Evolutionary conservation across 345 rosid genomes (phyloP).

Genomic region (Murraya koenigii): DNA sequence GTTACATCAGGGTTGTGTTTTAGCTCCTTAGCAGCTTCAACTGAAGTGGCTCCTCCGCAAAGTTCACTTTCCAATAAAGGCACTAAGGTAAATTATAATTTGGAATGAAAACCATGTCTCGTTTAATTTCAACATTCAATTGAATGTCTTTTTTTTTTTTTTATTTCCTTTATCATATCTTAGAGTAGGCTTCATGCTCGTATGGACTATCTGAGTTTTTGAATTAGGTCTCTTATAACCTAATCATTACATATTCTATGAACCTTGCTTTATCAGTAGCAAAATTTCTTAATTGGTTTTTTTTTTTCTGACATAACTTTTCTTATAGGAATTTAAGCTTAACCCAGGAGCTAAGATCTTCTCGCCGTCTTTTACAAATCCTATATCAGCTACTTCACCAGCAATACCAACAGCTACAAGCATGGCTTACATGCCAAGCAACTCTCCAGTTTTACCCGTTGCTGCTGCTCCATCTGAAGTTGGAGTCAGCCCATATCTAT

Average conservation of each 20-base stretch:
- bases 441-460: conserved; percentile 45
- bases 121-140: background rate
- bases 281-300: conserved; percentile 4
- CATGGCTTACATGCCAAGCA: conserved; percentile 49
- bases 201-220: background rate
- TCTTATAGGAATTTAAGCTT: conserved; percentile 76
- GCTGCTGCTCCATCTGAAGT: conserved; percentile 54
- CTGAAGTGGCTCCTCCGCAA: conserved; percentile 42
- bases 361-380: conserved; percentile 60
- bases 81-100: conserved; percentile 50
- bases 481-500: conserved; percentile 46
- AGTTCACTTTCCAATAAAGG: conserved; percentile 40
- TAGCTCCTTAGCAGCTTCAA: conserved; percentile 34
- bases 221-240: background rate
- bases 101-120: background rate
- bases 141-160: background rate
- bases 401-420: conserved; percentile 42
- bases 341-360: conserved; percentile 80
- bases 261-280: background rate
- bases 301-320: background rate
- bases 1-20: conserved; percentile 24
- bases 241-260: background rate
- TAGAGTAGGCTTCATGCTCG: background rate
- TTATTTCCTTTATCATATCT: background rate
- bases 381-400: conserved; percentile 45